Base-by-base conservation (phyloP, 176 grass and related monocot genomes). In the Musa schizocarpa region DNA sequence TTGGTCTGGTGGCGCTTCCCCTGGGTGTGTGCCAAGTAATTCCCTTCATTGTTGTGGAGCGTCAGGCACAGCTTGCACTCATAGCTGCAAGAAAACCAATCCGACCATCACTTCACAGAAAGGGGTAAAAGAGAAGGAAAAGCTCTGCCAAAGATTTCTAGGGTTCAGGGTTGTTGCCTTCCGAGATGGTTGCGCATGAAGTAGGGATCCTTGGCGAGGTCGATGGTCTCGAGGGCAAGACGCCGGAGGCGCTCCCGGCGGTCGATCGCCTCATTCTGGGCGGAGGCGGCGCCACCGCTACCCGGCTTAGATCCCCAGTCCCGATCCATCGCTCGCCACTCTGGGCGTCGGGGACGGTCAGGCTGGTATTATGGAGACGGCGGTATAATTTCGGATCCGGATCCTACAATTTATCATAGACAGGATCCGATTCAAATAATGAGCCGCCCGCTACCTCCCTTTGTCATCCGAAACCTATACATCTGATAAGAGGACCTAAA, bases 161-260 rank as follows among this genome's bases (percentile, higher is more conserved):
- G 58, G 65, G 62, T 63, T 76, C 68, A n/a, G 11, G 71, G 50
- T 34, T 5, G 7, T 24, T 82, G 86, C 94, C 94, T 99, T 58
- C 95, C 95, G 50, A 99, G 88, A 81, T 99, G 95, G 65, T 99
- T 99, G 51, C 95, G 95, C 95, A 99, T 99, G 82, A 99, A 99
- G 75, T 99, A 99, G 59, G 95, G 95, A 69, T 99, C 95, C 86
- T 99, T 99, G 65, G 90, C 95, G 56, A 99, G 95, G 86, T 94
- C 95, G 69, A 99, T 99, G 34, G 95, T 99, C 86, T 99, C 95
- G 49, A 99, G 88, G 53, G 95, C 90, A 50, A 99, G 86, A 20
- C 95, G 88, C 29, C 95, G 95, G 80, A 94, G 90, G 61, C 90
- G 84, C 81, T 99, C 95, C 75, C 95, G 88, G 52, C 95, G 90